Percentiles rank a stretch among this genome's conserved stretches.
Evolutionary conservation across 495 filamentous ascomycete genomes (phyloP).

Genomic region (Bryoglossum gracile): DNA sequence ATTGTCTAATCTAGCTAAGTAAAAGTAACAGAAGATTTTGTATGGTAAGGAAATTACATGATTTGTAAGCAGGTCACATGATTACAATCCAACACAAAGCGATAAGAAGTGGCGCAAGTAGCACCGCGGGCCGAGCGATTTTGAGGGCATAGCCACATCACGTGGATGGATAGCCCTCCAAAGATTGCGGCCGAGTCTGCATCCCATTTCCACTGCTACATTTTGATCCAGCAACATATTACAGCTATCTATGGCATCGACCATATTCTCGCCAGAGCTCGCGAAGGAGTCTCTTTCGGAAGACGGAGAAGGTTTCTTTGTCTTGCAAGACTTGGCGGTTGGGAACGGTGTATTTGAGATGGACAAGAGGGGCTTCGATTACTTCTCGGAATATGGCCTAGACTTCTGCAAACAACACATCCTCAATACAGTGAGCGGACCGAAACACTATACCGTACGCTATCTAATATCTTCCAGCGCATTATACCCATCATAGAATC

Average conservation of each 20-base stretch:
- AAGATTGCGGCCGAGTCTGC: too few species aligned
- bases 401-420: slow-evolving; percentile 17
- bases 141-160: too few species aligned
- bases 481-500: slow-evolving; percentile 23
- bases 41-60: too few species aligned
- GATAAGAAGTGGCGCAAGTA: too few species aligned
- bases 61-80: too few species aligned
- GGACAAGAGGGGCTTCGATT: slow-evolving; percentile 22
- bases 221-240: slow-evolving; percentile 14
- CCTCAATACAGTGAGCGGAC: slow-evolving; percentile 13
- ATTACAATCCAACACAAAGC: too few species aligned
- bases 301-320: slow-evolving; percentile 20
- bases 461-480: slow-evolving; percentile 22
- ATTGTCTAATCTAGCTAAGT: too few species aligned
- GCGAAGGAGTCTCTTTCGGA: slow-evolving; percentile 22
- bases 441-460: slow-evolving; percentile 13
- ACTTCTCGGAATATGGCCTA: slow-evolving; percentile 24
- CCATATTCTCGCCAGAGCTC: slow-evolving; percentile 16
- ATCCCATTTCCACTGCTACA: too few species aligned
- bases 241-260: slow-evolving; percentile 18
- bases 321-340: slow-evolving; percentile 21
- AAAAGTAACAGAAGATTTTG: too few species aligned
- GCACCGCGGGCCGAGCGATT: too few species aligned
- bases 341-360: slow-evolving; percentile 20
- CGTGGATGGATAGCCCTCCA: too few species aligned